Evolutionary conservation across 2,329 filamentous ascomycete species (phyloP), one percentile per base, ranked within the genome.

Genomic region (Fusarium torreyae): DNA sequence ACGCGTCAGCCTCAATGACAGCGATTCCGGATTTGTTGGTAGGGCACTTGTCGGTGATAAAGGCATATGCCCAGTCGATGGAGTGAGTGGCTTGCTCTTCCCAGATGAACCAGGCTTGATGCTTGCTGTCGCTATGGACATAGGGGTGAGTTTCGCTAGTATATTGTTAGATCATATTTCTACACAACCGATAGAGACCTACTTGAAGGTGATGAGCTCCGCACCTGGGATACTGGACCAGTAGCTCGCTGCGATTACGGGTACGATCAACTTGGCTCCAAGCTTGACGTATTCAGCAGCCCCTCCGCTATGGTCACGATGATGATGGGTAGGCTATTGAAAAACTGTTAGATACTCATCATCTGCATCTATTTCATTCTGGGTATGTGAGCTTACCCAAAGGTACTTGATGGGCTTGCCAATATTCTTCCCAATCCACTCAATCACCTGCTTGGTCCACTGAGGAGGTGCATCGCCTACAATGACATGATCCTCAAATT

Each of bases 161-260:
- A 1, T 0, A 5, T 2, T 36, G 24, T 55, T 22, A 64, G 42
- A 4, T 1, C 34, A 10, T 1, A 4, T 3, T 2, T 13, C 11
- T 4, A 14, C 11, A 5, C 10, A 14, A 20, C 20, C 15, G 3
- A 8, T 13, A 6, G 0, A 7, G 2, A 33, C 44, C 5, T 42
- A 69, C 68, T 71, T 66, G 57, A 71, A 71, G 2, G 57, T 69
- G 20, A 63, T 46, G 3, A 71, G 40, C 0, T 45, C 15, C 1
- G 48, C 61, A 0, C 26, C 42, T 1, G 51, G 68, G 2, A 71
- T 31, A 2, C 42, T 60, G 0, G 60, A 71, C 53, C 68, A 70
- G 34, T 71, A 66, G 10, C 59, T 39, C 0, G 36, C 20, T 7
- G 64, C 62, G 5, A 69, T 33, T 4, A 69, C 53, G 1, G 64